These are phyloP conservation scores for Dactylonectria estremocensis DNA, from an alignment of 2,329 filamentous ascomycete genomes.

Conservation along the genomic window DNA sequence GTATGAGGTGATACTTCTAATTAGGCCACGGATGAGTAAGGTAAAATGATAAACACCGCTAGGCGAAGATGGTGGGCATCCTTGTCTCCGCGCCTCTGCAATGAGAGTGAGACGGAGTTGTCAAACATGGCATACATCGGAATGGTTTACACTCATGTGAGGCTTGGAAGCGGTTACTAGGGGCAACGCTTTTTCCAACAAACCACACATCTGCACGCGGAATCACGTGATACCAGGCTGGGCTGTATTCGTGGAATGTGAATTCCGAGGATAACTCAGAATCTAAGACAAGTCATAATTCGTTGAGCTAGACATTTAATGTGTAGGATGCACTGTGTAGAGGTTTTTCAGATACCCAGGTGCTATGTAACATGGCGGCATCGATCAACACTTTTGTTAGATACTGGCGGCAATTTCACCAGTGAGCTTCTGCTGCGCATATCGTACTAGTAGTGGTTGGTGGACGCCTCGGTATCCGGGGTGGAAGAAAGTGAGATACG, in stretches of 20 bases:
- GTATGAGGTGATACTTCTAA: constrained; percentile 10
- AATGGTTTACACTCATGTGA: neutral
- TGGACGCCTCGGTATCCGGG: neutral
- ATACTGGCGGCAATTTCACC: neutral
- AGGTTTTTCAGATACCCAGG: too few species aligned
- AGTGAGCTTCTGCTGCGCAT: neutral
- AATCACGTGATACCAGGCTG: constrained; percentile 13
- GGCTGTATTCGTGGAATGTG: neutral
- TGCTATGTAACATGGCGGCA: neutral
- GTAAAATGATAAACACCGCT: neutral
- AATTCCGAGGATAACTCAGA: neutral
- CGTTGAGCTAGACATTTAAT: neutral
- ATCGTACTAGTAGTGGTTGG: neutral
- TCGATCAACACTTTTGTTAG: neutral
- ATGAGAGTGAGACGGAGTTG: neutral
- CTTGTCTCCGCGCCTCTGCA: constrained; percentile 14
- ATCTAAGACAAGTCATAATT: neutral
- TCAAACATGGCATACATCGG: neutral
- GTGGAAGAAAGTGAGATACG: constrained; percentile 1
- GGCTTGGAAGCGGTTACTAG: constrained; percentile 7
- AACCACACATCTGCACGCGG: neutral
- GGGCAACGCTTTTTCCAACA: constrained; percentile 14
- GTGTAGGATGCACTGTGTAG: neutral
- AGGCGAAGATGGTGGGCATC: neutral
- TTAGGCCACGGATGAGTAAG: constrained; percentile 1